phyloP scores from a whole-genome alignment of 495 filamentous ascomycete genomes.

The Podospora anserina region DNA sequence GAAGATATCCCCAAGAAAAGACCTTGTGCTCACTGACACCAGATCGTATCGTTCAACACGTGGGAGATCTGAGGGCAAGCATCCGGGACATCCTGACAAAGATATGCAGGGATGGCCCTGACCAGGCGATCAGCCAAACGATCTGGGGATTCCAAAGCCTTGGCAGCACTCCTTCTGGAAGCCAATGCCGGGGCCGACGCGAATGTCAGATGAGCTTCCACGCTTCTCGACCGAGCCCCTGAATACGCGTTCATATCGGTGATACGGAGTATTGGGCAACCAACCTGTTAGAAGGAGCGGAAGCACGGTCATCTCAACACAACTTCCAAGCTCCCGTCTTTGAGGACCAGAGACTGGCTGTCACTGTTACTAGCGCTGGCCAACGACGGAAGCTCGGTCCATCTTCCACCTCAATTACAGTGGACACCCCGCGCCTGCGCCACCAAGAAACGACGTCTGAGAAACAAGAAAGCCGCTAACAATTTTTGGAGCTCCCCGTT shows the following conservation, averaged over 20 bases:
- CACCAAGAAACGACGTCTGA: background rate
- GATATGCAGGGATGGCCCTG: slow-evolving; percentile 7
- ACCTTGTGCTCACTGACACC: background rate
- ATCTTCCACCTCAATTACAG: background rate
- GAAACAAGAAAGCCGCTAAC: slow-evolving; percentile 12
- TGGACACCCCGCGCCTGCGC: background rate
- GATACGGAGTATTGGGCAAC: background rate
- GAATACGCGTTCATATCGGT: background rate
- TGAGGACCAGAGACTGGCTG: background rate
- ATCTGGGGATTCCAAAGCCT: slow-evolving; percentile 6
- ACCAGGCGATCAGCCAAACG: background rate
- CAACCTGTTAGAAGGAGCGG: background rate
- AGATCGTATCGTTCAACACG: background rate
- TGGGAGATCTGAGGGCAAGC: background rate
- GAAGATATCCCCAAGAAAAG: too few relatives aligned
- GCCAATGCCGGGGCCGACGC: background rate
- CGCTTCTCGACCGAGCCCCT: background rate
- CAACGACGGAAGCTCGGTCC: background rate
- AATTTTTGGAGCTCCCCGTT: slow-evolving; percentile 20
- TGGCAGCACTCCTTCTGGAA: slow-evolving; percentile 10
- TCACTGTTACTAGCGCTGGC: background rate
- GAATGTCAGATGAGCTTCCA: background rate
- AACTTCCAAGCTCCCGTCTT: background rate
- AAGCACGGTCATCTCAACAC: background rate
- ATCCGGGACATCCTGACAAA: background rate